Evolutionary conservation across 2,329 filamentous ascomycete genomes (phyloP), one percentile per base, ranked within the genome.

Genomic region (Aspergillus eucalypticola): DNA sequence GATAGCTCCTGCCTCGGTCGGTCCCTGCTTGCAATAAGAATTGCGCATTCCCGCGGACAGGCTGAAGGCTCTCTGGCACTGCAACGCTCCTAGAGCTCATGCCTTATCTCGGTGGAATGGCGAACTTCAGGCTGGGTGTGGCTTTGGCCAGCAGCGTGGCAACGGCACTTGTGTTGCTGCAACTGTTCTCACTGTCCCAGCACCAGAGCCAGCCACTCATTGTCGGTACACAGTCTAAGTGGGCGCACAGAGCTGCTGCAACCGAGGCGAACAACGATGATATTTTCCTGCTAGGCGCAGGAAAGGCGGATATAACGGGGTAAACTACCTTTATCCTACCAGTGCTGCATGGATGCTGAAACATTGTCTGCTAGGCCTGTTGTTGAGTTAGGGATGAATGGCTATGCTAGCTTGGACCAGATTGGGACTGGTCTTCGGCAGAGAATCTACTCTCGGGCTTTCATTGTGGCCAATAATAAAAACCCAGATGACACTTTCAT

Each of bases 321-420:
- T 87, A 80, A 15, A 25, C 66, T 8, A 11, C 62, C 19, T 27
- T 38, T 53, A 58, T 29, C 13, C 21, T 29, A 19, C 8, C 8
- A 29, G 8, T n/a, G 25, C 46, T 15, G 15, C 25, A 8, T 5
- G 32, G 25, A 29, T 50, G 25, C 46, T 50, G 29, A 50, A 32
- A 41, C 50, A 8, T 53, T 3, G 2, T 38, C 15, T 35, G 32
- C 32, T 63, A 86, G 90, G 2, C 92, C 92, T 0, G 91, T 96
- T 11, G 92, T 96, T 21, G 92, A 97, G 75, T 85, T 97, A 71
- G 92, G 92, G 69, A 84, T 97, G 73, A 95, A 94, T 83, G 93
- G 93, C 62, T 97, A 97, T 79, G 94, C 94, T 32, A 90, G 93
- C 74, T 81, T 88, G n/a, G 85, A 85, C 44, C 94, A 98, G 78